Percentiles rank a stretch among this genome's conserved stretches.
Evolutionary conservation across 345 rosid genomes (phyloP).

Genomic region (Physaria fendleri): DNA sequence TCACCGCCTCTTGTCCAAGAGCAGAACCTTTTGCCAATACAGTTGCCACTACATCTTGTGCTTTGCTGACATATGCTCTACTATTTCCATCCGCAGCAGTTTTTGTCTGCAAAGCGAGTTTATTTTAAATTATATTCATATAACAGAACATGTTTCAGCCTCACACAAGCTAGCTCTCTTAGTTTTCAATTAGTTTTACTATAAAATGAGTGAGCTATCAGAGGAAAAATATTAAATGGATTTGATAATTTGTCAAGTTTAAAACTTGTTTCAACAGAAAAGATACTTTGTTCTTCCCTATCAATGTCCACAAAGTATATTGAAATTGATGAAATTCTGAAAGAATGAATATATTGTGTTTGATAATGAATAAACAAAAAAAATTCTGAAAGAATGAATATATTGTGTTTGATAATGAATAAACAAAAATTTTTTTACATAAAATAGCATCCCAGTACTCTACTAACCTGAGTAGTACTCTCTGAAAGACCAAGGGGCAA

Average conservation of each 20-base stretch:
- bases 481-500: slow-evolving; percentile 35
- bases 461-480: slow-evolving; percentile 38
- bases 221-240: neutral
- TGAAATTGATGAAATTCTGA: neutral
- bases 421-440: neutral
- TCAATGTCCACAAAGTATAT: neutral
- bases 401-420: no score
- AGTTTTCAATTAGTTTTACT: neutral
- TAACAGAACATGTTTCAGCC: neutral
- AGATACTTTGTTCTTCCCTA: neutral
- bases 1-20: slow-evolving; percentile 82
- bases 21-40: slow-evolving; percentile 88
- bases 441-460: neutral
- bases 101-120: slow-evolving; percentile 41
- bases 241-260: neutral
- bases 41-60: slow-evolving; percentile 75
- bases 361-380: no score
- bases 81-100: slow-evolving; percentile 43
- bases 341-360: no score
- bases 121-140: neutral
- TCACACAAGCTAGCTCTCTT: neutral
- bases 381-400: neutral
- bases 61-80: slow-evolving; percentile 66
- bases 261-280: neutral
- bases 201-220: neutral